phyloP scores from a whole-genome alignment of 805 yeast species.

The Barnettozyma californica region DNA sequence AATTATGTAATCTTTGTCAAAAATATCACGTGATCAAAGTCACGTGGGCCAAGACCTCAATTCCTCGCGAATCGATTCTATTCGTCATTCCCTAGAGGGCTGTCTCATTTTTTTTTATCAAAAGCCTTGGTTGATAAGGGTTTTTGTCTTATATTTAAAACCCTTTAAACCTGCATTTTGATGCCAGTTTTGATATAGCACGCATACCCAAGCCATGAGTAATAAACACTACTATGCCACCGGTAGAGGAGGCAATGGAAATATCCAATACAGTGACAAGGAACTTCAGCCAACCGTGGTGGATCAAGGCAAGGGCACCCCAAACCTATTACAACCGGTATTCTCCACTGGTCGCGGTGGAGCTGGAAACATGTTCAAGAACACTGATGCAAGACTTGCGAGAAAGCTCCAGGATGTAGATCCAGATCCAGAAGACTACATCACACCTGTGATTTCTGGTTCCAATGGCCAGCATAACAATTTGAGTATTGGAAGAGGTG shows the following conservation, averaged over 20 bases:
- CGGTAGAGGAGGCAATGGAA: conserved; percentile 79
- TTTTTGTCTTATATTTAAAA: neutral
- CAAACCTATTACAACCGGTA: conserved; percentile 48
- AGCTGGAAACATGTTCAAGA: conserved; percentile 66
- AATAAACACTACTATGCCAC: conserved; percentile 47
- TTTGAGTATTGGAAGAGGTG: conserved; percentile 52
- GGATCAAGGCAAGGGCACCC: conserved; percentile 57
- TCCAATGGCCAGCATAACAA: conserved; percentile 24
- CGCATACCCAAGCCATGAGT: conserved; percentile 7
- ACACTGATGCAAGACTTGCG: conserved; percentile 51
- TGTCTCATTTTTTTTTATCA: neutral
- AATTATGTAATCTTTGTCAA: no score
- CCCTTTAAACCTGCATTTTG: neutral
- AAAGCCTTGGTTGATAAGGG: neutral
- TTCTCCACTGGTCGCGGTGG: conserved; percentile 78
- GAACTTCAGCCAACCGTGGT: conserved; percentile 50
- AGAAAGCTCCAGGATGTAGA: conserved; percentile 68
- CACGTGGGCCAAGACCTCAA: neutral
- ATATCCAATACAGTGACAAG: conserved; percentile 41
- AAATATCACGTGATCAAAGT: neutral
- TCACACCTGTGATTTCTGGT: conserved; percentile 38
- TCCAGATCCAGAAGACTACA: conserved; percentile 31
- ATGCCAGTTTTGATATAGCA: neutral
- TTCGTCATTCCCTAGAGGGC: neutral
- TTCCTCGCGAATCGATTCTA: neutral